phyloP scores from a whole-genome alignment of 345 rosid species.

The Stellera chamaejasme region DNA sequence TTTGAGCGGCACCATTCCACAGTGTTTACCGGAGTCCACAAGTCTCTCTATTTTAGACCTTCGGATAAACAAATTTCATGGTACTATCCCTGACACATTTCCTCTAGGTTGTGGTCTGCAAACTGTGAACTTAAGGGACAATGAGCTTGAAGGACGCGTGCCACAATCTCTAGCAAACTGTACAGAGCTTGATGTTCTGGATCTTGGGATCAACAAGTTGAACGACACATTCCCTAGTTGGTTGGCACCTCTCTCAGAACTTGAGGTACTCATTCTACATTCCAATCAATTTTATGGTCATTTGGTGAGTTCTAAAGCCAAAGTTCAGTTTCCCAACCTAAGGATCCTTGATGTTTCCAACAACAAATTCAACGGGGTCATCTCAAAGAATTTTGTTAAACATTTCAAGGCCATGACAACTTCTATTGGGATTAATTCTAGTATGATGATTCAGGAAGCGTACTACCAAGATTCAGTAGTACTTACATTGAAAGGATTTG shows the following conservation, averaged over 20 bases:
- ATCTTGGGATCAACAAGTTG: conserved; percentile 23
- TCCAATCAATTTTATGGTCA: conserved; percentile 21
- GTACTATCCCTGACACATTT: conserved; percentile 6
- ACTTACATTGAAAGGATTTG: conserved; percentile 3
- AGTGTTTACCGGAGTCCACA: conserved; percentile 10
- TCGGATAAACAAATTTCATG: conserved; percentile 11
- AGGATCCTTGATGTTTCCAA: conserved; percentile 10
- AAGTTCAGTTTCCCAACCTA: conserved; percentile 9
- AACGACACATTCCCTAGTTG: conserved; percentile 19
- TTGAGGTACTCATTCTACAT: conserved; percentile 17
- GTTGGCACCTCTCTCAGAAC: conserved; percentile 15
- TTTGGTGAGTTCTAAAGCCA: background rate
- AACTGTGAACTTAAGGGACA: conserved; percentile 15
- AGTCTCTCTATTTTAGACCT: background rate
- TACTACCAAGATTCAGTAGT: conserved; percentile 5
- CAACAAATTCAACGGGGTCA: conserved; percentile 10
- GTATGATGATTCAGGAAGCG: background rate
- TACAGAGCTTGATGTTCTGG: conserved; percentile 15
- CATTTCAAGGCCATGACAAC: conserved; percentile 5
- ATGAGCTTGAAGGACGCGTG: conserved; percentile 12
- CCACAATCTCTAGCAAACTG: conserved; percentile 19
- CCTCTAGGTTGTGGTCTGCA: background rate
- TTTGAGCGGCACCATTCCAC: conserved; percentile 17
- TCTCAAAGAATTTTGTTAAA: conserved; percentile 1
- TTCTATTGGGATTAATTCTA: background rate